These are phyloP conservation scores for Syncephalastrum sp. DNA, from an alignment of 371 early-diverging fungal genomes.

Conservation along the genomic window DNA sequence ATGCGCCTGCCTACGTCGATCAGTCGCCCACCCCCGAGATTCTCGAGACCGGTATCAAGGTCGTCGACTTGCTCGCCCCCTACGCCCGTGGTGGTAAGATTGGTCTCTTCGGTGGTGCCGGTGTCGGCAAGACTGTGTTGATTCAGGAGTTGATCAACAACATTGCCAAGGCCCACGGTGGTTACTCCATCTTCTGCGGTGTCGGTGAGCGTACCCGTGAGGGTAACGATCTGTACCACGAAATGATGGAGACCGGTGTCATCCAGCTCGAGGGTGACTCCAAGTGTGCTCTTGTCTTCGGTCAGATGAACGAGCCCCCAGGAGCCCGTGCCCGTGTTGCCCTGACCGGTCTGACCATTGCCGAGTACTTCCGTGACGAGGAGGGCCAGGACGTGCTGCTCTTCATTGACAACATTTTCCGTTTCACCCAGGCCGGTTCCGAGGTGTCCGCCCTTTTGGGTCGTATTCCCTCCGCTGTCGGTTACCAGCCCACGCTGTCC, in stretches of 20 bases:
- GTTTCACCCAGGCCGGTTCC: constrained; percentile 94
- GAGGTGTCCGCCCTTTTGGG: constrained; percentile 97
- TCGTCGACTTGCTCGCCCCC: constrained; percentile 97
- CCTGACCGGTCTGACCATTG: constrained; percentile 96
- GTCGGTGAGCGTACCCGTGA: constrained; percentile 98
- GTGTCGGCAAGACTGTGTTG: constrained; percentile 98
- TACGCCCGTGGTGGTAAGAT: constrained; percentile 99
- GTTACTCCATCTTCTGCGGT: constrained; percentile 96
- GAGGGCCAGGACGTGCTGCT: constrained; percentile 99
- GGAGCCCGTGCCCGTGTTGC: constrained; percentile 99
- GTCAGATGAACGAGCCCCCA: constrained; percentile 99
- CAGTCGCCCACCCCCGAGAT: constrained; percentile 96
- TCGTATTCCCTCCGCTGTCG: constrained; percentile 99
- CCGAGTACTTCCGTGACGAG: constrained; percentile 99
- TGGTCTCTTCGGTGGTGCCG: constrained; percentile 98
- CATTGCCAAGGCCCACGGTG: constrained; percentile 97
- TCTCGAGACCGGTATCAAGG: constrained; percentile 98
- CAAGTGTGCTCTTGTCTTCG: constrained; percentile 96
- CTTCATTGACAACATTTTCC: constrained; percentile 99
- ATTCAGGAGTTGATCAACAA: constrained; percentile 98
- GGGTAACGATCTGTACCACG: constrained; percentile 98
- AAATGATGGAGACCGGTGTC: constrained; percentile 93
- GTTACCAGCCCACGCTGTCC: constrained; percentile 98
- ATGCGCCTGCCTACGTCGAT: constrained; percentile 94
- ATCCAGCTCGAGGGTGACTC: constrained; percentile 92